phyloP scores from a whole-genome alignment of 805 yeast species.

The Suhomyces sp. region DNA sequence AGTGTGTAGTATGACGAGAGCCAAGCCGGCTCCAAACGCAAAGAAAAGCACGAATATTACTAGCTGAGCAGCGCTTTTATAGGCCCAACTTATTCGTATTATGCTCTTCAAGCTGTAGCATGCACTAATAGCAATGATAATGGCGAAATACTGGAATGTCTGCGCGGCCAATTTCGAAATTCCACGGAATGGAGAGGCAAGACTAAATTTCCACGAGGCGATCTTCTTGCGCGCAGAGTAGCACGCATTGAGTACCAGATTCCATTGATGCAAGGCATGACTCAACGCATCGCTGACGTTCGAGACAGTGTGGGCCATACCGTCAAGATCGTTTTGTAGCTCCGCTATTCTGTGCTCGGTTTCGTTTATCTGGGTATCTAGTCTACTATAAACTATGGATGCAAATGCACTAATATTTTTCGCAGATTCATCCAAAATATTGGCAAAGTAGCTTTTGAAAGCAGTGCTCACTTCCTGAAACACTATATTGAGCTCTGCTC shows the following conservation, averaged over 20 bases:
- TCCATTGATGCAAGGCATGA: not conserved
- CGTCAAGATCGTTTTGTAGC: constrained; percentile 1
- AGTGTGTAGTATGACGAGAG: not conserved
- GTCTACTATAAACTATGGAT: not conserved
- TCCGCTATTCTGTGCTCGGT: not conserved
- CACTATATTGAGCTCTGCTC: not conserved
- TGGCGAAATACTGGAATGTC: not conserved
- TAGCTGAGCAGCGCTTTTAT: not conserved
- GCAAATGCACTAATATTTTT: not conserved
- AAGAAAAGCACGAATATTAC: not conserved
- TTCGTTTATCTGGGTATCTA: not conserved
- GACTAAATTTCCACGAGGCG: not conserved
- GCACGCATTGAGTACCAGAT: not conserved
- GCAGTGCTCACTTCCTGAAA: not conserved
- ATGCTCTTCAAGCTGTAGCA: not conserved
- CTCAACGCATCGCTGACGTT: not conserved
- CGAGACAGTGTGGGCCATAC: not conserved
- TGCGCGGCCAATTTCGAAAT: not conserved
- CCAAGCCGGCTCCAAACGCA: not conserved
- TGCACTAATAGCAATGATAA: not conserved
- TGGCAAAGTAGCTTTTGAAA: not conserved
- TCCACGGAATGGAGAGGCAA: not conserved
- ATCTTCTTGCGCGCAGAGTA: not conserved
- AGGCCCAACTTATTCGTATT: not conserved
- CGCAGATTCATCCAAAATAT: not conserved